A percentile compares a stretch with the other conserved stretches of the same genome.
These are phyloP conservation scores for Venturia effusa DNA, from an alignment of 2,329 filamentous ascomycete species.

Conservation along the genomic window DNA sequence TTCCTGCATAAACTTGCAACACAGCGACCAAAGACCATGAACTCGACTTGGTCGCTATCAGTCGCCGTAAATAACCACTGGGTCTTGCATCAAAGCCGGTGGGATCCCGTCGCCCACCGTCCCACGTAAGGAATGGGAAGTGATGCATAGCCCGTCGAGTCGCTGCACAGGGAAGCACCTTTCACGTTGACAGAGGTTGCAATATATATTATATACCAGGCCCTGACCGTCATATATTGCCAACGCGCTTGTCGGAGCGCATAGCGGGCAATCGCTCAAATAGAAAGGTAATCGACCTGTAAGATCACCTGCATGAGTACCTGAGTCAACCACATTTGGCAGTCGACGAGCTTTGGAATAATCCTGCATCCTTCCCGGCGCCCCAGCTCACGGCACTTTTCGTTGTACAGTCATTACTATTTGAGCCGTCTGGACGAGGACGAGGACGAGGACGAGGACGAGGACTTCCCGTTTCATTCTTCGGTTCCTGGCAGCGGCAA, in stretches of 20 bases:
- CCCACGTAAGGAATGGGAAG: neutral
- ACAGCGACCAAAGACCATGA: neutral
- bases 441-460: neutral
- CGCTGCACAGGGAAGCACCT: neutral
- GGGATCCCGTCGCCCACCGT: neutral
- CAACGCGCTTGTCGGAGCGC: conserved; percentile 1
- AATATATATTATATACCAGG: neutral
- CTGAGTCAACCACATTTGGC: neutral
- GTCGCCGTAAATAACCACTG: neutral
- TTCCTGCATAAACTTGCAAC: neutral
- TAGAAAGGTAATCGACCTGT: neutral
- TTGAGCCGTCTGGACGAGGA: neutral
- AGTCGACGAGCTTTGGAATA: neutral
- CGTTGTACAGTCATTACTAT: neutral
- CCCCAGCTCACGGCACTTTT: neutral
- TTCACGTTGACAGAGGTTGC: neutral
- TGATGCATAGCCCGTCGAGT: neutral
- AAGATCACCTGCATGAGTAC: neutral
- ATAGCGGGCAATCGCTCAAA: neutral
- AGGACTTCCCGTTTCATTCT: too few species aligned
- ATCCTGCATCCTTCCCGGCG: neutral
- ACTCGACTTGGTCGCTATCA: neutral
- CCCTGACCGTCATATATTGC: neutral
- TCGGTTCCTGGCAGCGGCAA: neutral
- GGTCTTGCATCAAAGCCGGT: neutral